Percentiles rank a stretch among this genome's conserved stretches.
These are phyloP conservation scores for Trypethelium eluteriae DNA, from an alignment of 495 filamentous ascomycete species.

Conservation along the genomic window DNA sequence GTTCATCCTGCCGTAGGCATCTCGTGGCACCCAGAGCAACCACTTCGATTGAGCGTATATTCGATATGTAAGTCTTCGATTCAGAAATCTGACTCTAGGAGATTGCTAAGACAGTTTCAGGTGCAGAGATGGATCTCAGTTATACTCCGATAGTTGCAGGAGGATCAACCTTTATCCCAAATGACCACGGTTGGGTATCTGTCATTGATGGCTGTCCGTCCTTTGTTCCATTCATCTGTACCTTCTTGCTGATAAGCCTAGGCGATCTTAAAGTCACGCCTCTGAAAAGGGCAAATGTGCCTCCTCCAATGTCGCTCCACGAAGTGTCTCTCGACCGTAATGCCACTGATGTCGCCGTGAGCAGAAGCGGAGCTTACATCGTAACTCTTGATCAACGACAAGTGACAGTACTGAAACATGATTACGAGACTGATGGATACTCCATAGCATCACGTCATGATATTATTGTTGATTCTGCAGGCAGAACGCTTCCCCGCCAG, in stretches of 20 bases:
- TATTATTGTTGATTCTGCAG: conserved; percentile 20
- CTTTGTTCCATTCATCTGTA: neutral
- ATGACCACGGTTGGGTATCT: conserved; percentile 73
- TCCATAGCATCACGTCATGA: conserved; percentile 10
- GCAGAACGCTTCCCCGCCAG: conserved; percentile 20
- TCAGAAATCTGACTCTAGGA: conserved; percentile 2
- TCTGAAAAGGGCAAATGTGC: conserved; percentile 71
- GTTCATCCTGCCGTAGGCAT: conserved; percentile 28
- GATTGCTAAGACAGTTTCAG: neutral
- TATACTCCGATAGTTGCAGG: conserved; percentile 56
- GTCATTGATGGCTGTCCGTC: conserved; percentile 77
- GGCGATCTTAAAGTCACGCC: conserved; percentile 77
- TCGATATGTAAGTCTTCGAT: conserved; percentile 12
- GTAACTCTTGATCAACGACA: conserved; percentile 55
- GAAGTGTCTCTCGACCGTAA: conserved; percentile 59
- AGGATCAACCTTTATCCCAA: conserved; percentile 59
- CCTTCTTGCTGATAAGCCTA: conserved; percentile 19
- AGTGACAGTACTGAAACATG: neutral
- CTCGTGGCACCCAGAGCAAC: conserved; percentile 79
- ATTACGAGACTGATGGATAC: neutral
- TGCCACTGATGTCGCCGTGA: conserved; percentile 67
- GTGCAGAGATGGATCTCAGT: conserved; percentile 13
- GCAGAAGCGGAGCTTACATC: conserved; percentile 55
- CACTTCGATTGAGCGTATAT: conserved; percentile 51
- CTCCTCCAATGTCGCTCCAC: conserved; percentile 84